phyloP scores from a whole-genome alignment of 1,284 basidiomycete species.

The Heliocybe sulcata region DNA sequence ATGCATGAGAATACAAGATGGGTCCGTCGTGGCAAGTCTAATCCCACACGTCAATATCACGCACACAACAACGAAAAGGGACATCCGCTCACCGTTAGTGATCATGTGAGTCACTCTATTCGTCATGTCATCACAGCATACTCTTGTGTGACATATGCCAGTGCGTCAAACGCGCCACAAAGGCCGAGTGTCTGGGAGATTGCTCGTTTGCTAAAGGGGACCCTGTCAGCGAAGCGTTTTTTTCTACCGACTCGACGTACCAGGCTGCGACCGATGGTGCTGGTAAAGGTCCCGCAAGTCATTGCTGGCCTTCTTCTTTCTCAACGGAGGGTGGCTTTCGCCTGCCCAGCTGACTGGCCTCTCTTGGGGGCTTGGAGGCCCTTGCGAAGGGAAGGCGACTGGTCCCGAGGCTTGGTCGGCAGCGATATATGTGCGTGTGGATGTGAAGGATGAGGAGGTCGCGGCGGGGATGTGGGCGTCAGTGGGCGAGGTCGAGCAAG shows the following conservation, averaged over 20 bases:
- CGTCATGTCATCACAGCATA: background rate
- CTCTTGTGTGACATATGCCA: background rate
- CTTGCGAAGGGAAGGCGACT: background rate
- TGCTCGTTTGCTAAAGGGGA: background rate
- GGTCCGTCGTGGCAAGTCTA: no score
- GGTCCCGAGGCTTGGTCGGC: background rate
- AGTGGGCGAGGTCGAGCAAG: no score
- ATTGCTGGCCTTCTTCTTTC: constrained; percentile 35
- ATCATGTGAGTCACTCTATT: background rate
- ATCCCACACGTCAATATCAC: no score
- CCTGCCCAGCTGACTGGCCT: constrained; percentile 6
- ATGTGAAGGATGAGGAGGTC: background rate
- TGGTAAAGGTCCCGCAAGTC: constrained; percentile 33
- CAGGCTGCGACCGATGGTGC: constrained; percentile 7
- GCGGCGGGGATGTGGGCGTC: background rate
- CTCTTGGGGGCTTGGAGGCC: background rate
- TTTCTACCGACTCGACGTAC: background rate
- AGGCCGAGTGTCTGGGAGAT: background rate
- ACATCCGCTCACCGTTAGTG: background rate
- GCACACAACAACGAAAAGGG: no score
- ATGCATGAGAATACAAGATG: no score
- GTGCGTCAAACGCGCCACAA: background rate
- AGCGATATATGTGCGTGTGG: background rate
- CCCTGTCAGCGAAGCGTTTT: background rate
- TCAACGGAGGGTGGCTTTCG: constrained; percentile 16